Conservation (phyloP, 352 stramenopile species). For the Elongisporangium senticosum region DNA sequence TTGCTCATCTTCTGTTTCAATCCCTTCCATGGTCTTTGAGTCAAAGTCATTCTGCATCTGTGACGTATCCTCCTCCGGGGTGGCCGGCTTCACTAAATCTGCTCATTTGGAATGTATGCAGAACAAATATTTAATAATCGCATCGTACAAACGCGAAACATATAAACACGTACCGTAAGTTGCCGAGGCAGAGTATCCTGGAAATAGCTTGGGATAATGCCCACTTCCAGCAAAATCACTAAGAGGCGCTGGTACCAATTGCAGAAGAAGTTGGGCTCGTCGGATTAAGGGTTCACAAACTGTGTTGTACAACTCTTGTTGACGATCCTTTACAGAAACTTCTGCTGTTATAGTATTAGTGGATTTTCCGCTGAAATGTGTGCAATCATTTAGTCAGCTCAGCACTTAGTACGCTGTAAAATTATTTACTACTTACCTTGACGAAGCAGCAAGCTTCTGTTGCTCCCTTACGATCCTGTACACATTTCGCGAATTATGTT, state of each 20-base stretch:
- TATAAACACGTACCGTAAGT: conserved; percentile 36
- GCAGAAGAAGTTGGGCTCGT: conserved; percentile 60
- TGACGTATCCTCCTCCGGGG: conserved; percentile 3
- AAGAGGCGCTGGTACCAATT: conserved; percentile 44
- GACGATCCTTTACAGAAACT: background rate
- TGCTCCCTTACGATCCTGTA: conserved; percentile 84
- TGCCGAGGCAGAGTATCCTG: conserved; percentile 53
- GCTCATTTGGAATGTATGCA: background rate
- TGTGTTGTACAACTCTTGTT: conserved; percentile 58
- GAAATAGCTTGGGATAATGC: conserved; percentile 39
- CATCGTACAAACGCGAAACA: background rate
- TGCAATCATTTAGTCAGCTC: background rate
- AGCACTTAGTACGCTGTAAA: background rate
- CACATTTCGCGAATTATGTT: background rate
- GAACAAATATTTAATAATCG: background rate
- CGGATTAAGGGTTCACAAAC: conserved; percentile 78
- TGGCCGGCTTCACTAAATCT: conserved; percentile 30
- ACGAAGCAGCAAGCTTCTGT: conserved; percentile 68
- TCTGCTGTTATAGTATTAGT: background rate
- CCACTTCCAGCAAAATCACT: background rate
- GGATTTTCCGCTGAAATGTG: background rate
- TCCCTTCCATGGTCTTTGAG: conserved; percentile 62
- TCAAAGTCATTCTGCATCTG: conserved; percentile 72
- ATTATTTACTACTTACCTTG: conserved; percentile 26
- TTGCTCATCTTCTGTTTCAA: conserved; percentile 84